phyloP scores from a whole-genome alignment of 441 rosid species.

The Daphne laureola region DNA sequence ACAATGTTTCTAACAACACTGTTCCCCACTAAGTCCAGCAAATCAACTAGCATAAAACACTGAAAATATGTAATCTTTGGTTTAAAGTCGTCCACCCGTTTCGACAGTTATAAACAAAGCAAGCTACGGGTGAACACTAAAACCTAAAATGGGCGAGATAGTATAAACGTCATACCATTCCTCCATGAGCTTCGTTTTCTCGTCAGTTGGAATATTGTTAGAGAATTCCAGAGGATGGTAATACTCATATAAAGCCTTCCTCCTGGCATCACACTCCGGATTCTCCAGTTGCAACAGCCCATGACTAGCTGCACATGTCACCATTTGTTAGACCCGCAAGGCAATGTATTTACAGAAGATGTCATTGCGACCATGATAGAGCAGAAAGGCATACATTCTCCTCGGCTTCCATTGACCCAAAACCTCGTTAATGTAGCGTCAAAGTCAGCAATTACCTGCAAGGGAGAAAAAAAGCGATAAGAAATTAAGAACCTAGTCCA shows the following conservation, averaged over 20 bases:
- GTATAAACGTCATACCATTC: slow-evolving; percentile 45
- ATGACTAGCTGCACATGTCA: slow-evolving; percentile 53
- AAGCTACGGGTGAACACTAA: no score
- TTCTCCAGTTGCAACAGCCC: slow-evolving; percentile 74
- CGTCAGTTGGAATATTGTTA: slow-evolving; percentile 50
- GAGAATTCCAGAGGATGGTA: slow-evolving; percentile 81
- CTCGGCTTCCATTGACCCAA: slow-evolving; percentile 49
- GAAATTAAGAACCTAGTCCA: background rate
- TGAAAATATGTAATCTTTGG: no score
- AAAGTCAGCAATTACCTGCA: slow-evolving; percentile 83
- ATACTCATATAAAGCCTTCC: slow-evolving; percentile 50
- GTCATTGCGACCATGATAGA: no score
- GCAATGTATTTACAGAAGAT: no score
- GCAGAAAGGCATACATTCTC: slow-evolving; percentile 40
- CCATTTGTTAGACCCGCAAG: slow-evolving; percentile 1
- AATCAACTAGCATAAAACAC: no score
- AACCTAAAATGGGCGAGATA: no score
- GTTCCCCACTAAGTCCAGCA: no score
- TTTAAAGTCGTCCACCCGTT: background rate
- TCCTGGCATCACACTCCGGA: slow-evolving; percentile 58
- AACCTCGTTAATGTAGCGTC: slow-evolving; percentile 73
- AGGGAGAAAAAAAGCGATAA: slow-evolving; percentile 7
- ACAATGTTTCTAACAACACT: no score
- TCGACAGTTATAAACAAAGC: background rate
- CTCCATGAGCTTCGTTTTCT: slow-evolving; percentile 89